Conservation (phyloP, 2,329 filamentous ascomycete species). For the Pseudogymnoascus sp. region DNA sequence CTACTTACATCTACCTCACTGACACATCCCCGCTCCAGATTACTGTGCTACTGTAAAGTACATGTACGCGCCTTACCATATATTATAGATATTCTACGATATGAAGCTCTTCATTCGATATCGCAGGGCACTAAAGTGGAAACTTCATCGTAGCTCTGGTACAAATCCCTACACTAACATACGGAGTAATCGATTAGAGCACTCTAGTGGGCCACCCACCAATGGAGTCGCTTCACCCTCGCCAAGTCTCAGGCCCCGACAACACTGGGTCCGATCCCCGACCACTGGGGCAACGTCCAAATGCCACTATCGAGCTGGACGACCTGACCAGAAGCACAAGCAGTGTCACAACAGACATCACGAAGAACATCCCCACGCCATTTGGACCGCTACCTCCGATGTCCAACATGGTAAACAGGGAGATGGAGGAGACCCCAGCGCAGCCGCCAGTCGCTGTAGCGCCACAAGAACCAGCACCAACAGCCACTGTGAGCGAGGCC, state of each 20-base stretch:
- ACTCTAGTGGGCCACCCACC: background rate
- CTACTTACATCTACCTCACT: background rate
- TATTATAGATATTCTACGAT: background rate
- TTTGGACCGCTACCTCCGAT: conserved; percentile 3
- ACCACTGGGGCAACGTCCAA: conserved; percentile 2
- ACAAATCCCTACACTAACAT: conserved; percentile 8
- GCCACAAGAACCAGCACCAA: background rate
- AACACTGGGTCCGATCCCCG: background rate
- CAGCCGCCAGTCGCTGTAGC: background rate
- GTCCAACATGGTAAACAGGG: conserved; percentile 8
- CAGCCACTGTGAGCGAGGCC: background rate
- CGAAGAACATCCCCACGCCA: background rate
- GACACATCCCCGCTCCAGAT: conserved; percentile 4
- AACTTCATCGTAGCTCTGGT: conserved; percentile 4
- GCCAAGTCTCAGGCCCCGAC: conserved; percentile 10
- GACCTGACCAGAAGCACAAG: conserved; percentile 10
- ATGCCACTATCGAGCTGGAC: conserved; percentile 9
- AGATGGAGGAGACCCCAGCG: conserved; percentile 9
- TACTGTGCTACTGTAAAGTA: conserved; percentile 1
- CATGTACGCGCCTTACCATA: background rate
- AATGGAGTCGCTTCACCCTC: conserved; percentile 8
- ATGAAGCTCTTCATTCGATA: conserved; percentile 9
- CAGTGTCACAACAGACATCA: conserved; percentile 9
- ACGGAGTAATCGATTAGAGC: background rate
- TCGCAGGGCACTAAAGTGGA: background rate